Base-by-base conservation (phyloP, 2,329 filamentous ascomycete genomes). In the Penicillium corylophilum region DNA sequence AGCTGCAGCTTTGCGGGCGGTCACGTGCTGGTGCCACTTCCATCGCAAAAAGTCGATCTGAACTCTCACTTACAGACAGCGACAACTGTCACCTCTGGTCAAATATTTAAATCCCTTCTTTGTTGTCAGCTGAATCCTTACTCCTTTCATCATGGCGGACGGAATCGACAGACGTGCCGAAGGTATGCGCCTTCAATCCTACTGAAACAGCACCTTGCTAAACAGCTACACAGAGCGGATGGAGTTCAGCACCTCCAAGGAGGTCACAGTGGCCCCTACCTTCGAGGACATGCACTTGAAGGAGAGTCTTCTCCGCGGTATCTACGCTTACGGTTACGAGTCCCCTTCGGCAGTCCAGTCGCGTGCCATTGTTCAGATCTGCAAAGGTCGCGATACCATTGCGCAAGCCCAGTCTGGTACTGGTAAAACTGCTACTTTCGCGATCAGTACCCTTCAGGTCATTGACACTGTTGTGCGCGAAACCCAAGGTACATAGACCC, bases 241-340 rank as follows among this genome's bases (percentile, higher is more conserved):
- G 86, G 93, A 97, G 79, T 97, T 99, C 75, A 88, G 88, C 61
- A 99, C 94, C 72, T 96, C 93, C 59, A 96, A 96, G 78, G 94
- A 97, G 81, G 93, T 97, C 55, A 94, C 89, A 2, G 94, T 79
- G 52, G 90, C 93, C 66, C 91, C 92, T 41, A 96, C 92, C 48
- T 94, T 95, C 71, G 89, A 95, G 79, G 88, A 90, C 55, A 95
- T 97, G 93, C 92, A 95, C 64, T 74, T 99, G 72, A 99, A 99
- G 78, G 93, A 97, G 74, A 96, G 95, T 69, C 85, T 99, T 31
- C 85, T 99, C 61, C 92, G 94, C 61, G 94, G 94, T 59, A 93
- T 99, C 71, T 99, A 99, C 71, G 94, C 94, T 31, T 99, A 99
- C 66, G 94, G 94, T 60, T 99, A 97, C 76, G 94, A 99, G 73